Evolutionary conservation across 345 rosid genomes (phyloP).

Genomic region (Dipteronia sinensis): DNA sequence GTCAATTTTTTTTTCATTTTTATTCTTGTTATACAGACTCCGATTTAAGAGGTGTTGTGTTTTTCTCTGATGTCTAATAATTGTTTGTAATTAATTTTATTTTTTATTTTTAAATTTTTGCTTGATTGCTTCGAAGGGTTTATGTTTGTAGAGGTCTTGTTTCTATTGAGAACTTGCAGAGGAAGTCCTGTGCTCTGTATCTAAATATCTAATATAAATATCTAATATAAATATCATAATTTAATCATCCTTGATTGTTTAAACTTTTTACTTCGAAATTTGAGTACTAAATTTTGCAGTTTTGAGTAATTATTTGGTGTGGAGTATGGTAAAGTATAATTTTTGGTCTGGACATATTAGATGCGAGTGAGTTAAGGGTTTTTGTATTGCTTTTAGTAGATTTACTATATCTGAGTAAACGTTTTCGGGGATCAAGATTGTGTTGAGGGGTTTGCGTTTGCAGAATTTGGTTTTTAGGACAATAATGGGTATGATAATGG

Average conservation of each 20-base stretch:
- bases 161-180: not conserved
- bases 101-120: not conserved
- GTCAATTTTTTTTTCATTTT: not conserved
- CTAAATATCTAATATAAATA: not conserved
- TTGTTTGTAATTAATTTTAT: not conserved
- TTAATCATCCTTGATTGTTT: not conserved
- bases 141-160: not conserved
- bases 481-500: conserved; percentile 19
- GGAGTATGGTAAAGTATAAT: not conserved
- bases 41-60: not conserved
- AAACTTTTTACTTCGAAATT: not conserved
- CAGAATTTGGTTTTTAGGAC: conserved; percentile 15
- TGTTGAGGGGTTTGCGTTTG: conserved; percentile 27
- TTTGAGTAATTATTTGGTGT: not conserved
- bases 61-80: conserved; percentile 7
- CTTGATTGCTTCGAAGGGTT: not conserved
- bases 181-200: not conserved
- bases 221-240: not conserved
- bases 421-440: conserved; percentile 14
- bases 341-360: not conserved
- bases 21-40: not conserved
- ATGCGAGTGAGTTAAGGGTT: not conserved
- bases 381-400: not conserved
- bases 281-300: not conserved
- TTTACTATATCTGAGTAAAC: not conserved